phyloP scores from a whole-genome alignment of 1,284 basidiomycete genomes.

The Fomitiporia mediterranea region DNA sequence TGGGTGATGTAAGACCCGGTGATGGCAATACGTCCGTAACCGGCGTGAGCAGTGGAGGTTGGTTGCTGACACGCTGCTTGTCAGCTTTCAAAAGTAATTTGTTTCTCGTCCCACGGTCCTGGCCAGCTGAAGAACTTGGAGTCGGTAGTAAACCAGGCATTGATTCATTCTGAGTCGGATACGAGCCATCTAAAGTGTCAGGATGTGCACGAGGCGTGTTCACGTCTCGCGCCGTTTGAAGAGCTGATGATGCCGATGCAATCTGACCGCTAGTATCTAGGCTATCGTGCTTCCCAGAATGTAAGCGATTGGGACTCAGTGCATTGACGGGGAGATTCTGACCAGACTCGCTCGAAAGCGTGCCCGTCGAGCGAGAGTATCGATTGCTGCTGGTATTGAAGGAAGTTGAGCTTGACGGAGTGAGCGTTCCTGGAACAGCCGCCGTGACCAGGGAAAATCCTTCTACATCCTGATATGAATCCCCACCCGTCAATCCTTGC shows the following conservation, averaged over 20 bases:
- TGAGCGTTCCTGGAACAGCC: constrained; percentile 10
- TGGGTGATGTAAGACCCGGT: constrained; percentile 11
- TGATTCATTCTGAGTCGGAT: not conserved
- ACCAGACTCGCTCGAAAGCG: constrained; percentile 26
- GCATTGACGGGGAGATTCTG: constrained; percentile 2
- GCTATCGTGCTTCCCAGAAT: not conserved
- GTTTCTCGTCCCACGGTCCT: constrained; percentile 8
- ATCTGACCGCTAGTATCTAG: constrained; percentile 5
- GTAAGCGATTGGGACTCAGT: not conserved
- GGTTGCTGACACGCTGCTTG: constrained; percentile 50
- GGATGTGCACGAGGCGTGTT: constrained; percentile 5
- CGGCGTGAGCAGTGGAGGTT: constrained; percentile 37
- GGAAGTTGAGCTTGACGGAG: constrained; percentile 18
- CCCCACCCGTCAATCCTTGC: not conserved
- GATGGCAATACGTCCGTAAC: constrained; percentile 20
- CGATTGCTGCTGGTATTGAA: constrained; percentile 21
- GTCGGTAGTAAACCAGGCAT: constrained; percentile 14
- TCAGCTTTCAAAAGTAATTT: constrained; percentile 31
- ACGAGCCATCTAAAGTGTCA: not conserved
- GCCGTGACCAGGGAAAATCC: constrained; percentile 1
- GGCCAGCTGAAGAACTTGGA: constrained; percentile 17
- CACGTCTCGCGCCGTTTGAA: not conserved
- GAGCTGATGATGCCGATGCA: not conserved
- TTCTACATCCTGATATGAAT: not conserved
- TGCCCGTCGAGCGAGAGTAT: constrained; percentile 27